These are phyloP conservation scores for Arxiozyma slooffiae DNA, from an alignment of 1,139 yeast genomes.

Conservation along the genomic window DNA sequence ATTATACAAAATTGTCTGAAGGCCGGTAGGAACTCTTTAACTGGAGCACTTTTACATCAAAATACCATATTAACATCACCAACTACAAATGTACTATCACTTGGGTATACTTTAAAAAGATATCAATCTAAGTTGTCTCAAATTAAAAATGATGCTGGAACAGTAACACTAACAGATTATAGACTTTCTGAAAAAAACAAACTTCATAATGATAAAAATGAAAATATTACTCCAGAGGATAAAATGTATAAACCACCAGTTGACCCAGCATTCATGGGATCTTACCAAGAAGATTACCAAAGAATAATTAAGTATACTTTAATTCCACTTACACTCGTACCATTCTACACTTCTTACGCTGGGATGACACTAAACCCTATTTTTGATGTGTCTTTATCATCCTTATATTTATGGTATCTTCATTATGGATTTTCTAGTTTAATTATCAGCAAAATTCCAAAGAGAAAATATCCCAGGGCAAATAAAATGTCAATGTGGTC, in stretches of 20 bases:
- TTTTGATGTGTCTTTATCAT: conserved; percentile 58
- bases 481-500: conserved; percentile 55
- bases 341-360: conserved; percentile 49
- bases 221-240: neutral
- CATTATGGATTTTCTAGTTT: conserved; percentile 79
- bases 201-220: neutral
- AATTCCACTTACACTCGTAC: conserved; percentile 66
- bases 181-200: neutral
- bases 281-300: conserved; percentile 85
- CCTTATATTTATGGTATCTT: conserved; percentile 59
- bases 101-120: neutral
- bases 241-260: conserved; percentile 45
- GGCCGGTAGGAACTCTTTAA: neutral
- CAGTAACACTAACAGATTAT: neutral
- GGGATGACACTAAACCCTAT: conserved; percentile 47
- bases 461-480: conserved; percentile 68
- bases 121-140: neutral
- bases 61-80: neutral
- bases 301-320: conserved; percentile 54
- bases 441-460: conserved; percentile 82
- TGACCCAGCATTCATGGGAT: conserved; percentile 58
- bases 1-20: neutral
- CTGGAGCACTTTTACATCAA: neutral
- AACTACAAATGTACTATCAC: neutral
- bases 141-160: neutral